phyloP scores from a whole-genome alignment of 495 filamentous ascomycete species.

The Podospora tetraspora region DNA sequence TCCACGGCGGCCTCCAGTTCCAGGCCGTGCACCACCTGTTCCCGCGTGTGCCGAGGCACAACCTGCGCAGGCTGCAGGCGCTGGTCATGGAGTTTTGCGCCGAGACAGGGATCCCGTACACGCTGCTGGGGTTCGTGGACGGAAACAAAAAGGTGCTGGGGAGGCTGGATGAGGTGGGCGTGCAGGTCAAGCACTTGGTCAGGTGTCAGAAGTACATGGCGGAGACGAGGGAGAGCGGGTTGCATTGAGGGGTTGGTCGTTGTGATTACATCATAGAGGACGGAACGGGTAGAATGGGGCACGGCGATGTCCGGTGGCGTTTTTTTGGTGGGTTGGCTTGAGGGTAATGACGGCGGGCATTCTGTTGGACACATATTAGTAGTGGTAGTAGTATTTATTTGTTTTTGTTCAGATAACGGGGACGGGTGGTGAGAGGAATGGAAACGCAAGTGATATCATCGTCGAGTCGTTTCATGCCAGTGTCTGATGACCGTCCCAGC shows the following conservation, averaged over 20 bases:
- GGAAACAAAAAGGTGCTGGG: constrained; percentile 39
- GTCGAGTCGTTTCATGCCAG: no score
- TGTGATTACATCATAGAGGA: not conserved
- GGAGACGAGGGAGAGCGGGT: constrained; percentile 35
- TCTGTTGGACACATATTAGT: not conserved
- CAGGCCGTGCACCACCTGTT: constrained; percentile 48
- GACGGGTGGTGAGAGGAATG: no score
- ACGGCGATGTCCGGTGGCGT: not conserved
- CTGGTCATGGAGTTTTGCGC: constrained; percentile 41
- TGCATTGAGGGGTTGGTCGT: constrained; percentile 19
- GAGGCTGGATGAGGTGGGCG: constrained; percentile 36
- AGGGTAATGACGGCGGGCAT: not conserved
- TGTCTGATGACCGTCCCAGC: not conserved
- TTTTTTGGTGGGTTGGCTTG: not conserved
- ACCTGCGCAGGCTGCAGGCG: constrained; percentile 37
- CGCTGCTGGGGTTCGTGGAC: constrained; percentile 39
- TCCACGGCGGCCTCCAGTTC: constrained; percentile 48
- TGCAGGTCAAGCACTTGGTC: constrained; percentile 37
- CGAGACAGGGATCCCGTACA: constrained; percentile 41
- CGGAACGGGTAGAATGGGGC: not conserved
- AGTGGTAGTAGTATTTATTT: not conserved
- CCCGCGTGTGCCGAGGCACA: constrained; percentile 43
- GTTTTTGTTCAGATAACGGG: not conserved
- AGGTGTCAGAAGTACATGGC: constrained; percentile 44
- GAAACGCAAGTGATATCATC: not conserved